Evolutionary conservation across 352 stramenopile genomes (phyloP), one percentile per base, ranked within the genome.

Genomic region (Phytophthora aleatoria): DNA sequence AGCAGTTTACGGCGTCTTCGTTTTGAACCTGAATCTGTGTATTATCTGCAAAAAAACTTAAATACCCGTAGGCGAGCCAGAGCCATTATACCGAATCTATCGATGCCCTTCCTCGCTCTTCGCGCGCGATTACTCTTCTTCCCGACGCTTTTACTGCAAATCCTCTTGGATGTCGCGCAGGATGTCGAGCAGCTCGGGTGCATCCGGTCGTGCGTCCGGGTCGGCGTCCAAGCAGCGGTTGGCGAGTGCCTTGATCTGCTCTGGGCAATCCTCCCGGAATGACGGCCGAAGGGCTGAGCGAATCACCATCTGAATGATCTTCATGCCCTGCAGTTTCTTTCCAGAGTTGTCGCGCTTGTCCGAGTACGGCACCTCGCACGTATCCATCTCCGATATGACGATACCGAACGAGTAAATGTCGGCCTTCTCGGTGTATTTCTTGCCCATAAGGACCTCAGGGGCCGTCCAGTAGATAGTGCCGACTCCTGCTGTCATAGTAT

Each of bases 331-430:
- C 20, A 94, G 64, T 59, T 89, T 80, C 61, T 87, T 90, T 41
- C 82, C 82, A 2, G 70, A 50, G 13, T 81, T 81, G 68, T 92
- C 83, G 20, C 75, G 78, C 52, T 90, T 78, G 76, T 94, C 84
- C 55, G 81, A 86, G 69, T 91, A 95, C 60, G 87, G 87, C 50
- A 94, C 81, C 6, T 79, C 71, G 53, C 86, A 82, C 41, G 73
- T 93, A 58, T 95, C 87, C 42, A 95, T 77, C 64, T 95, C 83
- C n/a, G 83, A 89, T 69, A 95, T 75, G 39, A 93, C 84, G 49
- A 95, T 89, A 12, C 86, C 86, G 45, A 94, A 94, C 24, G 85
- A 92, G 71, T 86, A 94, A 39, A 94, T 89, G 57, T 94, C 85
- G 13, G 81, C 81, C 52, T 89, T 90, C 57, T 91, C 81, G 13